Evolutionary conservation across 2,329 filamentous ascomycete genomes (phyloP), one percentile per base, ranked within the genome.

Genomic region (Neofusicoccum parvum): DNA sequence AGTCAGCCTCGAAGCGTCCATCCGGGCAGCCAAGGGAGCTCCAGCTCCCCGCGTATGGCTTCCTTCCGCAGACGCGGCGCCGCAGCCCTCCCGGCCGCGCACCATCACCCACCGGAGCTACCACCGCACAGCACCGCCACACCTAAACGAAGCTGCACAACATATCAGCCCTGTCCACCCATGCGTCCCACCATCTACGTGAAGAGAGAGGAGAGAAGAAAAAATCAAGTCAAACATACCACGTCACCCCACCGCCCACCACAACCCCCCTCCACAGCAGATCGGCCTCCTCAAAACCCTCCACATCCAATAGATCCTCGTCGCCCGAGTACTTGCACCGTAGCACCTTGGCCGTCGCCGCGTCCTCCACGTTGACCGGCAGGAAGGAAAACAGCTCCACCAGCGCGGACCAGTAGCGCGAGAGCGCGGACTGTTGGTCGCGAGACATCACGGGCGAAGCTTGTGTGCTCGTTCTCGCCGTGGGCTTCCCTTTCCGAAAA

Each of bases 351-450:
- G 56, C 56, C 15, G 56, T 46, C 15, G 43, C 15, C 17, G 27
- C 27, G 17, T 60, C 56, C 10, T 46, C 56, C 3, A 41, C 27
- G 41, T 34, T 48, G n/a, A 20, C 56, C 7, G 56, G 56, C 27
- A 60, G 41, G 41, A 45, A 60, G 15, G 56, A 60, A n/a, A 60
- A 60, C 27, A 60, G 56, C 56, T 60, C 56, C 12, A 60, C 56
- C 23, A 60, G n/a, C 15, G 56, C 41, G 43, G 10, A 15, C 56
- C 56, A 60, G 17, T 20, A 43, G n/a, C 53, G 20, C 17, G 36
- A 15, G 17, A 43, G 11, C 10, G 56, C 41, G 5, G 54, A 46
- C 23, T 12, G 20, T 6, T 20, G n/a, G 27, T 36, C 11, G n/a
- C n/a, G 39, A 46, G 54, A 27, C 54, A 59, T 59, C 10, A 32